Evolutionary conservation across 106 monocot genomes (phyloP).

Genomic region (Ottelia alismoides): DNA sequence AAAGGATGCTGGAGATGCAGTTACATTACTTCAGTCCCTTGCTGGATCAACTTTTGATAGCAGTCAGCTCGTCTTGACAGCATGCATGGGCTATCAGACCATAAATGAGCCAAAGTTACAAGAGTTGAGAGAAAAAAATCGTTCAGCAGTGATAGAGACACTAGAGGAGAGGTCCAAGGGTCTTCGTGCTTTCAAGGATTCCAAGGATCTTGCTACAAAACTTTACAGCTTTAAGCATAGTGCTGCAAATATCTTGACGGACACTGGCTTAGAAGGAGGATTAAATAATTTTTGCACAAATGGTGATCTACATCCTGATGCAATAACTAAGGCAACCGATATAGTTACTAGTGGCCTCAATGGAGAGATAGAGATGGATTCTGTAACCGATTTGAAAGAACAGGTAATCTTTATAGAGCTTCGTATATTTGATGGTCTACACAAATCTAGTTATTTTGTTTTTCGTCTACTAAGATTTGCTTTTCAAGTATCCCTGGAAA

Average conservation of each 20-base stretch:
- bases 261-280: slow-evolving; percentile 25
- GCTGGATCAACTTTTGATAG: slow-evolving; percentile 95
- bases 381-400: slow-evolving; percentile 68
- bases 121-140: slow-evolving; percentile 60
- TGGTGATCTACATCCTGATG: slow-evolving; percentile 22
- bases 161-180: slow-evolving; percentile 82
- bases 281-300: slow-evolving; percentile 14
- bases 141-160: slow-evolving; percentile 43
- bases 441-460: too few relatives aligned
- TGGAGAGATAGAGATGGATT: slow-evolving; percentile 41
- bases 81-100: slow-evolving; percentile 86
- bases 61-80: slow-evolving; percentile 88
- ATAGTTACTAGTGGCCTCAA: slow-evolving; percentile 24
- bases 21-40: slow-evolving; percentile 86
- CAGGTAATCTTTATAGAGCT: too few relatives aligned
- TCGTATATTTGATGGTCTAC: too few relatives aligned
- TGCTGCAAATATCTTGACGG: slow-evolving; percentile 29
- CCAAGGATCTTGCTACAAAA: slow-evolving; percentile 65
- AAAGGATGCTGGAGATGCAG: slow-evolving; percentile 95
- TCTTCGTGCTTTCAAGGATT: slow-evolving; percentile 46
- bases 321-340: slow-evolving; percentile 22
- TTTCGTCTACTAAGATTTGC: too few relatives aligned
- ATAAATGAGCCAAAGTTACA: slow-evolving; percentile 55
- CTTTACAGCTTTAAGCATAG: slow-evolving; percentile 90
- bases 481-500: too few relatives aligned